Evolutionary conservation across 208 protist genomes (phyloP).

Genomic region (Acanthamoeba lugdunensis): DNA sequence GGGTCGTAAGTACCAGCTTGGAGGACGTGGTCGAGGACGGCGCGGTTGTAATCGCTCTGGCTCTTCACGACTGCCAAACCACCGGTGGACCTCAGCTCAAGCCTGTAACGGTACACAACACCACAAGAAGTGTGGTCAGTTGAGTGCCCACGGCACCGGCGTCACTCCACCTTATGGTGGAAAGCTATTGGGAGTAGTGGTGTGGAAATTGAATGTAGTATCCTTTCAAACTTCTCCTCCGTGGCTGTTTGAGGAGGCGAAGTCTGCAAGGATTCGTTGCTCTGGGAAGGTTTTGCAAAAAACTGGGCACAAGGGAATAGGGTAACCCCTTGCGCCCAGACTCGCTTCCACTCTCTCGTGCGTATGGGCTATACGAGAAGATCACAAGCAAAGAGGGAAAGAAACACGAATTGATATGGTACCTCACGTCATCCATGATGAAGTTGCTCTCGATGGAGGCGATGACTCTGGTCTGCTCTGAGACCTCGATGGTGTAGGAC

Average conservation of each 20-base stretch:
- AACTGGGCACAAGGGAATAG: neutral
- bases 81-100: conserved; percentile 37
- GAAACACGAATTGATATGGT: neutral
- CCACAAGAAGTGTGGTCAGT: neutral
- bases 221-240: neutral
- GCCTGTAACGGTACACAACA: neutral
- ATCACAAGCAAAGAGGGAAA: neutral
- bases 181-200: neutral
- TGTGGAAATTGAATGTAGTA: neutral
- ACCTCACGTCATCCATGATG: conserved; percentile 61
- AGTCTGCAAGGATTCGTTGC: neutral
- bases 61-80: neutral
- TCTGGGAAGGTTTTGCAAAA: neutral
- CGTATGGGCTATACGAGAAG: neutral
- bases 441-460: conserved; percentile 59
- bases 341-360: neutral
- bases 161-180: too few relatives aligned
- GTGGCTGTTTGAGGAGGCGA: neutral
- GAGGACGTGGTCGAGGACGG: conserved; percentile 16
- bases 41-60: conserved; percentile 59
- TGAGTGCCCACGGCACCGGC: too few relatives aligned
- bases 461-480: neutral
- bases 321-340: neutral
- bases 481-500: conserved; percentile 13
- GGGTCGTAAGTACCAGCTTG: neutral